Evolutionary conservation across 352 stramenopile species (phyloP), one percentile per base, ranked within the genome.

Genomic region (Phytopythium litorale): DNA sequence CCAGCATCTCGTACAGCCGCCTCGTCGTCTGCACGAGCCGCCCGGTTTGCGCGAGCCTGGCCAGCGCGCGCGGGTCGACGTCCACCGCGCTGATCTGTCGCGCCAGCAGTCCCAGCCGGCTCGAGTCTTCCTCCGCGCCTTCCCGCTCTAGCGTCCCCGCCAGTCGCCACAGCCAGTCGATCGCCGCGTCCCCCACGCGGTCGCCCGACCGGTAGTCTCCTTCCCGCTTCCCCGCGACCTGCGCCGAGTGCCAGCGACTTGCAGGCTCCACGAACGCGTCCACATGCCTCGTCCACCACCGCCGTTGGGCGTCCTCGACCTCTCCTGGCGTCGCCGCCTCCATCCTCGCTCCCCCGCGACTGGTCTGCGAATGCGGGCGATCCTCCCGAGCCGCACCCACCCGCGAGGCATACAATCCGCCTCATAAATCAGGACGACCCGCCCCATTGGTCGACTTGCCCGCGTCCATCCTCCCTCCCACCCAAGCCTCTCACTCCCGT

Each of bases 211-310:
- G 13, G 6, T 7, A 11, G 7, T 25, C 25, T 13, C 7, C 30
- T 16, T 25, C 23, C 1, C 23, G 48, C 23, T 35, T 25, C 3
- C 23, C 8, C 23, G 45, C 8, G n/a, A 32, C n/a, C 45, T 18
- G 45, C 45, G 45, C 1, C 45, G 49, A 56, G 49, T 56, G 28
- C 49, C 49, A 56, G 49, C 49, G 49, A 13, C 49, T 56, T 25
- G 25, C 35, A 7, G 30, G 25, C 7, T 23, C 25, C 19, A 40
- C 49, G 25, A 38, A 16, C 28, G 49, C 25, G 49, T 56, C 49
- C 25, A 56, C 49, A 19, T 15, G 25, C 15, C 7, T 12, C 25
- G 9, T 25, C 49, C 49, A 56, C 49, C 49, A 56, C n/a, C 45
- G 45, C 21, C 3, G 7, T 3, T n/a, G 19, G 45, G 45, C 40